Conservation (phyloP, 176 grass and related monocot genomes). For the Cenchrus fungigraminus region DNA sequence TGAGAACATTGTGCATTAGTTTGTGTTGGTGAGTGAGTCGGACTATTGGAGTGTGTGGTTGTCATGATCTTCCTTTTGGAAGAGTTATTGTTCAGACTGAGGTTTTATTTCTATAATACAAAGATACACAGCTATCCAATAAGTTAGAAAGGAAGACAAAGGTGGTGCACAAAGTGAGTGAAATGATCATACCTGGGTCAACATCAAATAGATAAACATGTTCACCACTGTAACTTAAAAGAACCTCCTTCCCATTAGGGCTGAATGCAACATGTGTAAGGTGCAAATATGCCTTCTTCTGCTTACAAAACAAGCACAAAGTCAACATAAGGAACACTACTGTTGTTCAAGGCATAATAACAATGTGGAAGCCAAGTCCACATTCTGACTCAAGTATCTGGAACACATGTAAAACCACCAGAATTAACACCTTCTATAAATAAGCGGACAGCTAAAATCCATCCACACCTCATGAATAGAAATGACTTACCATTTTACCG, state of each 20-base stretch:
- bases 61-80: not conserved
- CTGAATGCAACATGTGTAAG: slow-evolving; percentile 96
- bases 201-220: slow-evolving; percentile 96
- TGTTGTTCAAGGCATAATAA: not conserved
- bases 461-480: not conserved
- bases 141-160: not conserved
- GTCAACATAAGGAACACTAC: slow-evolving; percentile 12
- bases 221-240: slow-evolving; percentile 96
- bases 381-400: slow-evolving; percentile 8
- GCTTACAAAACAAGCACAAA: slow-evolving; percentile 38
- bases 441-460: not conserved
- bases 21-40: not conserved
- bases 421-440: not conserved
- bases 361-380: not conserved
- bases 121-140: not conserved
- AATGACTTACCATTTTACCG: not conserved
- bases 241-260: slow-evolving; percentile 85
- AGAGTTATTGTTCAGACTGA: not conserved
- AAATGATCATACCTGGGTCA: slow-evolving; percentile 64
- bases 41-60: not conserved
- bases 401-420: not conserved
- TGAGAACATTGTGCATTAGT: not conserved
- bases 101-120: not conserved
- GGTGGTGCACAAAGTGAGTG: slow-evolving; percentile 14
- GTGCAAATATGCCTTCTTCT: slow-evolving; percentile 84